phyloP scores from a whole-genome alignment of 2,329 filamentous ascomycete genomes.

The Neodidymelliopsis sp. region DNA sequence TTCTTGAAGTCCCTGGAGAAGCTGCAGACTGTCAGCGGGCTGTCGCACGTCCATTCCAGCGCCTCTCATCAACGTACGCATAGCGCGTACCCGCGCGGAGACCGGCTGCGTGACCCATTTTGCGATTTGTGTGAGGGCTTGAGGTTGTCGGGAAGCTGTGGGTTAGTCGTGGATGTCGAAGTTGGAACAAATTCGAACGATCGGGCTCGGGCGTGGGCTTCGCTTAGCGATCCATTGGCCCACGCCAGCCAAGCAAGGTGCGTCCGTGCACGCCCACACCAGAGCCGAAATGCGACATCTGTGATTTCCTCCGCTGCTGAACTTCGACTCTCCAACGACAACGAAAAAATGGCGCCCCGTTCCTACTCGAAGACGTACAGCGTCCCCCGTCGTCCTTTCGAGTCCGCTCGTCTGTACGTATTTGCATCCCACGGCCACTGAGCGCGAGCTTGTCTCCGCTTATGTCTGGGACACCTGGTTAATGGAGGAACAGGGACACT shows the following conservation, averaged over 20 bases:
- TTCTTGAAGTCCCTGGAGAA: slow-evolving; percentile 95
- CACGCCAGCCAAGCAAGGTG: not conserved
- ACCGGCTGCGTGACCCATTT: slow-evolving; percentile 60
- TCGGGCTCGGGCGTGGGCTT: slow-evolving; percentile 15
- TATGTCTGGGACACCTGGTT: slow-evolving; percentile 83
- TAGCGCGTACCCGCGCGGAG: slow-evolving; percentile 54
- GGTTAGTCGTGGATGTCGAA: slow-evolving; percentile 16
- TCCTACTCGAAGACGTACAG: slow-evolving; percentile 99
- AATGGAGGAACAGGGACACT: slow-evolving; percentile 81
- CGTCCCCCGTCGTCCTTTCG: slow-evolving; percentile 97
- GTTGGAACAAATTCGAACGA: slow-evolving; percentile 13
- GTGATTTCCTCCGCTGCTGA: slow-evolving; percentile 34
- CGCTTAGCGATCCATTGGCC: slow-evolving; percentile 19
- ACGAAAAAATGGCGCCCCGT: slow-evolving; percentile 60
- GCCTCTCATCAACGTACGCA: slow-evolving; percentile 40
- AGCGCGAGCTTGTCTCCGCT: slow-evolving; percentile 96
- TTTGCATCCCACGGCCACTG: slow-evolving; percentile 79
- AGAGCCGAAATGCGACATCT: too few species aligned
- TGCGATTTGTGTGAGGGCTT: slow-evolving; percentile 19
- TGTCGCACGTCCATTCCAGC: slow-evolving; percentile 11
- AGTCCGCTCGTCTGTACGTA: slow-evolving; percentile 99
- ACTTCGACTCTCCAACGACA: slow-evolving; percentile 44
- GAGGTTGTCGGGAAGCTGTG: too few species aligned
- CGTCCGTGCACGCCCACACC: slow-evolving; percentile 16
- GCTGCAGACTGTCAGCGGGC: slow-evolving; percentile 37